Evolutionary conservation across 176 grass and related monocot genomes (phyloP).

Genomic region (Paspalum vaginatum): DNA sequence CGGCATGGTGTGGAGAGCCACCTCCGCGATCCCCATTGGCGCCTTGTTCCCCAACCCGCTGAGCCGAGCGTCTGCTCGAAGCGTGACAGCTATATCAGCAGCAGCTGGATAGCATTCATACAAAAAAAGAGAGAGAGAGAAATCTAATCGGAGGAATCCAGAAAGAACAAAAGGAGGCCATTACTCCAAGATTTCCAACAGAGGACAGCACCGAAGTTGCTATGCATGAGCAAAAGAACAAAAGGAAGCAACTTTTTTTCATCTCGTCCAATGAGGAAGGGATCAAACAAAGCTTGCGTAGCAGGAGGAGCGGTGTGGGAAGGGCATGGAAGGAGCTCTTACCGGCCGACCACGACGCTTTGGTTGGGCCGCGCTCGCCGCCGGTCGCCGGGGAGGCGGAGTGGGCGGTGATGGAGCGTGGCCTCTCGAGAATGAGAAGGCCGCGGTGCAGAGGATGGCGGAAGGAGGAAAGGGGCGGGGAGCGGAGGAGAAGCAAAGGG

Average conservation of each 20-base stretch:
- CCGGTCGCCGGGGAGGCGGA: conserved; percentile 33
- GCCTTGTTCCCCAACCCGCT: conserved; percentile 27
- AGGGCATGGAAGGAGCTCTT: background rate
- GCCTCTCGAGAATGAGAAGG: conserved; percentile 18
- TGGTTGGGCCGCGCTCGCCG: conserved; percentile 20
- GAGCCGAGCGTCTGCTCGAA: conserved; percentile 47
- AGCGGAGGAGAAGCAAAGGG: background rate
- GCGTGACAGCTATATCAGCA: background rate
- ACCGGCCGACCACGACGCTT: conserved; percentile 30
- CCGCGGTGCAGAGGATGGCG: conserved; percentile 11
- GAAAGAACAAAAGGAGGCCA: background rate
- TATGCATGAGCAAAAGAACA: background rate
- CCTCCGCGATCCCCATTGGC: conserved; percentile 56
- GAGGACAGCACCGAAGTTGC: background rate
- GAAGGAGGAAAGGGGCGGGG: background rate
- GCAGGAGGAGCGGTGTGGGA: background rate
- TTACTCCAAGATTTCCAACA: background rate
- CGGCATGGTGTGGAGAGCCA: conserved; percentile 47
- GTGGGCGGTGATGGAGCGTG: conserved; percentile 13
- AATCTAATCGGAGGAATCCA: background rate
- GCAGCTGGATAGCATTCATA: background rate
- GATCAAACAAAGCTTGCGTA: background rate
- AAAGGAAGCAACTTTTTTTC: background rate
- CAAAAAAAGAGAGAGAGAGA: background rate
- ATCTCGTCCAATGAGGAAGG: background rate